A percentile compares a stretch with the other conserved stretches of the same genome.
Conservation (phyloP, 176 grass and related monocot genomes). For the Oryza nivara region DNA sequence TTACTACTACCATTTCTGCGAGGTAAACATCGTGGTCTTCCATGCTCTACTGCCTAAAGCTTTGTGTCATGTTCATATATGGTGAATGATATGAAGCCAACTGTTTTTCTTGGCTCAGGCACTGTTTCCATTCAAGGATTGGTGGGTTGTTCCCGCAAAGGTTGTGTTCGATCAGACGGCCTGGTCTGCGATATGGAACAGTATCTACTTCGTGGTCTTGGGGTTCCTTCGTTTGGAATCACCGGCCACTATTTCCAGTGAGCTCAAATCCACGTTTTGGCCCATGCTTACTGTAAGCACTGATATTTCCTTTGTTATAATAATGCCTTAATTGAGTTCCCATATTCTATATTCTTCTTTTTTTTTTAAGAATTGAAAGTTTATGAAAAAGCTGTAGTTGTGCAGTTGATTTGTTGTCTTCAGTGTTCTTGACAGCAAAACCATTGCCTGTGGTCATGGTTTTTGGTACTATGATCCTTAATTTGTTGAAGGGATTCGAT, state of each 20-base stretch:
- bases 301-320: slow-evolving; percentile 13
- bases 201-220: slow-evolving; percentile 81
- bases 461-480: background rate
- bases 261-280: slow-evolving; percentile 90
- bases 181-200: slow-evolving; percentile 96
- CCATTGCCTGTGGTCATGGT: background rate
- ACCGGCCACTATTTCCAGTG: slow-evolving; percentile 65
- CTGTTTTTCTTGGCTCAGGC: slow-evolving; percentile 43
- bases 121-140: slow-evolving; percentile 88
- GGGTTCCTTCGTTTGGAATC: slow-evolving; percentile 85
- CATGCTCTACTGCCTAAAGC: background rate
- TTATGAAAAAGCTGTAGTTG: background rate
- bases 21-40: slow-evolving; percentile 39
- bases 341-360: too few relatives aligned
- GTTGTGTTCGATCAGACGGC: slow-evolving; percentile 86
- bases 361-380: background rate
- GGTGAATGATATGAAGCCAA: slow-evolving; percentile 8
- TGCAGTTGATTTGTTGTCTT: background rate
- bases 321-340: background rate
- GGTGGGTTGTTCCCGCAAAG: slow-evolving; percentile 95
- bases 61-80: background rate
- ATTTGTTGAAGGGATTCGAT: background rate
- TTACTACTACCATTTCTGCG: slow-evolving; percentile 93
- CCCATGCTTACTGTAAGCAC: slow-evolving; percentile 92
- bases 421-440: slow-evolving; percentile 7